These are phyloP conservation scores for Fusarium proliferatum DNA, from an alignment of 2,329 filamentous ascomycete genomes.

Conservation along the genomic window DNA sequence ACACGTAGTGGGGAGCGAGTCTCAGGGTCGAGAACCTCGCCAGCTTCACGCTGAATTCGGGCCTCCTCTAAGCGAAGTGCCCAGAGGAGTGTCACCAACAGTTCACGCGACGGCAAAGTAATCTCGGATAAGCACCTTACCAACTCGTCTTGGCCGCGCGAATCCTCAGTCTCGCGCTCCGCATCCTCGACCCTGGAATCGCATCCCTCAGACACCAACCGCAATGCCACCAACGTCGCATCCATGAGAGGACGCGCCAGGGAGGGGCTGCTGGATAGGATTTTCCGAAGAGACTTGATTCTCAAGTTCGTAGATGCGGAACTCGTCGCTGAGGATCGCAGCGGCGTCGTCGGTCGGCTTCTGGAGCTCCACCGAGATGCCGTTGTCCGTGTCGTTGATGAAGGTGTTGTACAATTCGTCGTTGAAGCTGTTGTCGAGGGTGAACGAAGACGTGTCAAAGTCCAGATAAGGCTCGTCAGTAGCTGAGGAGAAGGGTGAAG, in stretches of 20 bases:
- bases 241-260: slow-evolving; percentile 79
- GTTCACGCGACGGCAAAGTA: slow-evolving; percentile 59
- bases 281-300: slow-evolving; percentile 70
- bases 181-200: slow-evolving; percentile 58
- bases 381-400: slow-evolving; percentile 63
- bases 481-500: slow-evolving; percentile 75
- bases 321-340: slow-evolving; percentile 64
- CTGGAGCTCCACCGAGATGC: slow-evolving; percentile 59
- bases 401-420: slow-evolving; percentile 64
- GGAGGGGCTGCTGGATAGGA: slow-evolving; percentile 78
- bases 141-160: slow-evolving; percentile 53
- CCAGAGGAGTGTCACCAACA: slow-evolving; percentile 61
- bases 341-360: slow-evolving; percentile 62
- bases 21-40: slow-evolving; percentile 38
- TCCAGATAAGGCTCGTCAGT: slow-evolving; percentile 75
- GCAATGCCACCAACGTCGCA: slow-evolving; percentile 80
- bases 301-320: slow-evolving; percentile 67
- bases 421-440: slow-evolving; percentile 60
- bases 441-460: slow-evolving; percentile 67
- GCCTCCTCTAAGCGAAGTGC: slow-evolving; percentile 56
- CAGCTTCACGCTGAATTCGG: slow-evolving; percentile 45
- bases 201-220: slow-evolving; percentile 72
- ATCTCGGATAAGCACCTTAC: slow-evolving; percentile 52
- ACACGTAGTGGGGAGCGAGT: slow-evolving; percentile 34
- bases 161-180: slow-evolving; percentile 48